Conservation (phyloP, 257 asterid genomes). For the Solanum arcanum region DNA sequence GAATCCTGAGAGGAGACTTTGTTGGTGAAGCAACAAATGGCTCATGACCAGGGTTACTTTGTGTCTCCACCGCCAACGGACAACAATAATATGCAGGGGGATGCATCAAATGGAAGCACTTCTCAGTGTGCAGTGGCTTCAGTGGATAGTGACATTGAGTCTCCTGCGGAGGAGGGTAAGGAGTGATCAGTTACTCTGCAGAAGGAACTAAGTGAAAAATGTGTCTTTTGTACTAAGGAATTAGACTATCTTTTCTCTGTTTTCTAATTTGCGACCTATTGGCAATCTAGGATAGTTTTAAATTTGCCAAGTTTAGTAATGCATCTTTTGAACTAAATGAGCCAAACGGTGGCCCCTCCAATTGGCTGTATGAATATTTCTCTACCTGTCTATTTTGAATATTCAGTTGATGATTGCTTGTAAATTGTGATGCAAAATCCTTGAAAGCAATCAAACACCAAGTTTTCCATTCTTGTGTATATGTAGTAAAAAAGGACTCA, state of each 20-base stretch:
- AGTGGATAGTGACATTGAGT: constrained; percentile 15
- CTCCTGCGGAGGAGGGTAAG: constrained; percentile 30
- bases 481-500: background rate
- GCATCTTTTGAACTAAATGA: background rate
- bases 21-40: constrained; percentile 36
- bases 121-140: constrained; percentile 30
- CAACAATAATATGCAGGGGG: constrained; percentile 33
- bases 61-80: constrained; percentile 26
- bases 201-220: background rate
- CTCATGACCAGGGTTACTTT: constrained; percentile 41
- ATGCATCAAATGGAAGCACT: constrained; percentile 29
- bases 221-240: background rate
- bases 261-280: background rate
- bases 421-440: background rate
- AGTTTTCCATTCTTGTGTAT: background rate
- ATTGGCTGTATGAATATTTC: background rate
- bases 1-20: constrained; percentile 52
- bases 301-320: background rate
- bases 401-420: background rate
- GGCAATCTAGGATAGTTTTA: background rate
- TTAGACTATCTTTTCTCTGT: background rate
- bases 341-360: background rate
- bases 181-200: constrained; percentile 18
- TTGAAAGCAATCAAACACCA: background rate
- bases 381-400: background rate